Percentiles rank a stretch among this genome's conserved stretches.
Conservation (phyloP, 2,329 filamentous ascomycete species). For the Ophiostoma australiae region DNA sequence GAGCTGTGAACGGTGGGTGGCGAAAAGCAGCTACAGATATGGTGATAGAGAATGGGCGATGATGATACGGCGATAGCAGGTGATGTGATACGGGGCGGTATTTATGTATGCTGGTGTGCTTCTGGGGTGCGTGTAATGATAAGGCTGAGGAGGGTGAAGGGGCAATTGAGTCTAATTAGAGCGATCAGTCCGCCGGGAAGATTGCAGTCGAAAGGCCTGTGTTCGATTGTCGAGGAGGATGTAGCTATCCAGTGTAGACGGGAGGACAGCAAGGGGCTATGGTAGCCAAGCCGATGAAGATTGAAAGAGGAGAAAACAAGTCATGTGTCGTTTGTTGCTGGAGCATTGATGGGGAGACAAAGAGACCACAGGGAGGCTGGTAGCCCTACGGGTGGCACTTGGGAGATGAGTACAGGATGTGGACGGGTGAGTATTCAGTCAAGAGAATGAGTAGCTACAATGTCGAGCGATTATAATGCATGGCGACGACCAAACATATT, state of each 20-base stretch:
- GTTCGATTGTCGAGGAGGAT: not conserved
- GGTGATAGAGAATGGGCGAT: slow-evolving; percentile 12
- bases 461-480: not conserved
- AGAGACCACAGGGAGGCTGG: slow-evolving; percentile 3
- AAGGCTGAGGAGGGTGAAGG: slow-evolving; percentile 19
- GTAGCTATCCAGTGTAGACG: too few species aligned
- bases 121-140: slow-evolving; percentile 1
- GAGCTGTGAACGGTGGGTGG: not conserved
- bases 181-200: too few species aligned
- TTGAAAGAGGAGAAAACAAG: not conserved
- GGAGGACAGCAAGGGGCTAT: not conserved
- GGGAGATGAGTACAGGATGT: not conserved
- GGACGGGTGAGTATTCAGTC: not conserved
- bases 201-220: too few species aligned
- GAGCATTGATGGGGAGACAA: not conserved
- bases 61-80: slow-evolving; percentile 17
- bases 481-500: not conserved
- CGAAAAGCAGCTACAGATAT: slow-evolving; percentile 14
- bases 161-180: not conserved
- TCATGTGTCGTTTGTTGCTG: not conserved
- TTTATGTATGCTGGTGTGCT: not conserved
- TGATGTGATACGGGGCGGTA: slow-evolving; percentile 12
- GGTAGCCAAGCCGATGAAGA: not conserved
- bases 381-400: slow-evolving; percentile 2
- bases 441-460: not conserved